Percentiles rank a stretch among this genome's conserved stretches.
Evolutionary conservation across 768 basidiomycete genomes (phyloP).

Genomic region (Hericium rajendrae): DNA sequence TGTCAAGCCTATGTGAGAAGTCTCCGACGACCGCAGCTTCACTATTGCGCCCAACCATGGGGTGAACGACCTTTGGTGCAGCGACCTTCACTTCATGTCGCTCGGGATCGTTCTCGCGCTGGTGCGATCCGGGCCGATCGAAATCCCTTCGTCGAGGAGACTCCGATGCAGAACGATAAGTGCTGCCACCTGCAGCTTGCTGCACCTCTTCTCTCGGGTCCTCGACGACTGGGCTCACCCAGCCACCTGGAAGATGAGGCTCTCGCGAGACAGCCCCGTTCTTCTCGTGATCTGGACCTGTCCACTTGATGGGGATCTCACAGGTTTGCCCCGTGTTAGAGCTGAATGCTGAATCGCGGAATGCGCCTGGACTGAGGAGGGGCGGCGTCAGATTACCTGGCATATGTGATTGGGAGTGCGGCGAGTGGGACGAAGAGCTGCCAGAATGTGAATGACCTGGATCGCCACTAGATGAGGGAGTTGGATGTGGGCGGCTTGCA

Average conservation of each 20-base stretch:
- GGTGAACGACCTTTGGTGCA: conserved; percentile 41
- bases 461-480: not conserved
- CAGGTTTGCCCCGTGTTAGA: conserved; percentile 32
- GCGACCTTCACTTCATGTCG: conserved; percentile 32
- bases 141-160: not conserved
- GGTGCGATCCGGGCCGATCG: not conserved
- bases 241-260: not conserved
- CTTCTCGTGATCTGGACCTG: conserved; percentile 32
- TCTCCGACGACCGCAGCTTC: conserved; percentile 53
- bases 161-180: not conserved
- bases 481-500: too few species aligned
- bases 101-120: not conserved
- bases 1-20: conserved; percentile 21
- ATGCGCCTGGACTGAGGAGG: conserved; percentile 48
- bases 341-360: conserved; percentile 61
- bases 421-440: conserved; percentile 12
- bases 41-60: conserved; percentile 42
- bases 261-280: not conserved
- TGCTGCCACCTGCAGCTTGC: not conserved
- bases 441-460: not conserved
- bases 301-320: conserved; percentile 55
- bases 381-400: conserved; percentile 25
- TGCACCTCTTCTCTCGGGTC: not conserved
- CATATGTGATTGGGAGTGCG: conserved; percentile 11
- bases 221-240: not conserved